phyloP scores from a whole-genome alignment of 495 filamentous ascomycete genomes.

The Xylaria cubensis region DNA sequence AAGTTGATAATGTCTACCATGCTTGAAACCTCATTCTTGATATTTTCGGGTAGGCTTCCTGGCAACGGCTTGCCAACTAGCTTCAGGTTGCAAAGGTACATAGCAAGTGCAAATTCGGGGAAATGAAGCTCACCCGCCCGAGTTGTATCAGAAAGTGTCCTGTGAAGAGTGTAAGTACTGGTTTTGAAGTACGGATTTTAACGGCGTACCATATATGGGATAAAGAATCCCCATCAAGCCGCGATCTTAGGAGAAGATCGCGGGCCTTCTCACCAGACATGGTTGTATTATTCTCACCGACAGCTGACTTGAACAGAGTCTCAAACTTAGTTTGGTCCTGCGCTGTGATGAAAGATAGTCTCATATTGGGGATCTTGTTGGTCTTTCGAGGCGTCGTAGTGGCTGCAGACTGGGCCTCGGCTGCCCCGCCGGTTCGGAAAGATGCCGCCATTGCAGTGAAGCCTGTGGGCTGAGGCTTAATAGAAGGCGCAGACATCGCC shows the following conservation, averaged over 20 bases:
- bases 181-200: background rate
- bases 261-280: constrained; percentile 91
- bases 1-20: constrained; percentile 99
- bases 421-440: constrained; percentile 66
- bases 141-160: constrained; percentile 96
- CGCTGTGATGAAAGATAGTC: constrained; percentile 93
- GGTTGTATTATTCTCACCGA: constrained; percentile 80
- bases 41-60: constrained; percentile 73
- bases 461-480: constrained; percentile 73
- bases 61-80: constrained; percentile 86
- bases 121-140: constrained; percentile 96
- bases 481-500: constrained; percentile 49
- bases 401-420: constrained; percentile 59
- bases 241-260: constrained; percentile 86
- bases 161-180: constrained; percentile 43
- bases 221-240: constrained; percentile 79
- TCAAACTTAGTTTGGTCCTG: constrained; percentile 98
- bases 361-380: constrained; percentile 89
- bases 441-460: constrained; percentile 87
- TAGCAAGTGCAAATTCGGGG: constrained; percentile 95
- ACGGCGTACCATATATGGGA: constrained; percentile 81
- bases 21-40: constrained; percentile 96
- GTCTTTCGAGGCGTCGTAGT: constrained; percentile 50
- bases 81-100: constrained; percentile 98
- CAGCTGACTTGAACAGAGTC: constrained; percentile 95